Conservation (phyloP, 176 grass and related monocot species). For the barley (Hordeum vulgare) region MorexV3_pseudomolecules_assembly NC_058519.1:525437441-525437940, state of each 20-base stretch:
- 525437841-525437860: background rate
- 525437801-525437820: background rate
- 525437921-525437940: constrained; percentile 91
- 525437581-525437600: background rate
- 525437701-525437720: constrained; percentile 31
- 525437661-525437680: constrained; percentile 40
- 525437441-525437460: background rate
- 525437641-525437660: constrained; percentile 38
- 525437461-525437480: background rate
- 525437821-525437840: background rate
- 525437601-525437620: background rate
- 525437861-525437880: constrained; percentile 42
- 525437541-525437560: background rate
- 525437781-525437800: background rate
- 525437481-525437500: background rate
- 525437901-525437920: constrained; percentile 58
- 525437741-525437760: background rate
- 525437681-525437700: constrained; percentile 75
- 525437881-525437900: constrained; percentile 55
- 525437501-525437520: background rate
- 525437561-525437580: background rate
- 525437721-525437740: background rate
- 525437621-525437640: background rate
- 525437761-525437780: background rate
- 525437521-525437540: background rate